phyloP scores from a whole-genome alignment of 2,329 filamentous ascomycete species.

The Trichoderma brevicompactum region DNA sequence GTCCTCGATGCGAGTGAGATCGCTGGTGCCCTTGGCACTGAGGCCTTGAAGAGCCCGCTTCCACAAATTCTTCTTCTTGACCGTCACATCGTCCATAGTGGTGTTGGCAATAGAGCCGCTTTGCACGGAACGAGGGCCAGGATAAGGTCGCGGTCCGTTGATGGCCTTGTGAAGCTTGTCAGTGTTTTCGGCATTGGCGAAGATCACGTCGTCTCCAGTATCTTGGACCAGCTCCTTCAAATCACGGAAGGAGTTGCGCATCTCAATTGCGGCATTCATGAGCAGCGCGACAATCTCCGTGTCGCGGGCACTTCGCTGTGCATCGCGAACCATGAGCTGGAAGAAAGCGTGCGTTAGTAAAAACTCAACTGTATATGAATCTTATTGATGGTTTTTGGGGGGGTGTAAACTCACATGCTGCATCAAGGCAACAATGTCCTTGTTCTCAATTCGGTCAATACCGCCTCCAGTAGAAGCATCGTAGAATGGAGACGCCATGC shows the following conservation, averaged over 20 bases:
- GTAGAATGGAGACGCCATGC: constrained; percentile 86
- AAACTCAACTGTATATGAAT: background rate
- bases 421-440: constrained; percentile 97
- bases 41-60: constrained; percentile 90
- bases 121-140: constrained; percentile 66
- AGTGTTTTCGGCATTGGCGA: constrained; percentile 84
- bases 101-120: constrained; percentile 60
- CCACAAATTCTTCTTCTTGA: constrained; percentile 93
- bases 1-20: constrained; percentile 85
- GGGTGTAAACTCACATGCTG: constrained; percentile 70
- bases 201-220: constrained; percentile 81
- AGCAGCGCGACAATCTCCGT: constrained; percentile 95
- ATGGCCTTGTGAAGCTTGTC: constrained; percentile 83
- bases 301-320: constrained; percentile 92
- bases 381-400: background rate
- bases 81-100: constrained; percentile 58
- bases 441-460: constrained; percentile 90
- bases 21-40: constrained; percentile 83
- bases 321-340: constrained; percentile 90
- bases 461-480: constrained; percentile 86
- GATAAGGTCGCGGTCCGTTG: constrained; percentile 83
- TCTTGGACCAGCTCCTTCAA: constrained; percentile 91
- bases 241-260: constrained; percentile 95
- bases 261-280: constrained; percentile 91
- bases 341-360: background rate